Conservation (phyloP, 2,329 filamentous ascomycete genomes). For the Pestalotiopsis sp. region DNA sequence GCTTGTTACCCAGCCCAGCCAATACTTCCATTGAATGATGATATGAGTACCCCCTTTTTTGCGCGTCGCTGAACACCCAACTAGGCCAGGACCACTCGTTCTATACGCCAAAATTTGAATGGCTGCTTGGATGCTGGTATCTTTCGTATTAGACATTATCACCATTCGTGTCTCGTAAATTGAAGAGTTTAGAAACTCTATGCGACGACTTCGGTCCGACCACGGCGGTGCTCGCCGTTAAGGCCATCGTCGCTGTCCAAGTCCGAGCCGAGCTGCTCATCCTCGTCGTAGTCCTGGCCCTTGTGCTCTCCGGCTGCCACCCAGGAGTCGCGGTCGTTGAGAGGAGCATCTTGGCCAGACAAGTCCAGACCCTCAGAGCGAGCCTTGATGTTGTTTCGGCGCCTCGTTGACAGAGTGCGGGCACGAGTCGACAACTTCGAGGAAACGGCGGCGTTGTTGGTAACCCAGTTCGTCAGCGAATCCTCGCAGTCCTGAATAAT, state of each 20-base stretch:
- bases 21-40: not conserved
- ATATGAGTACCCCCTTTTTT: not conserved
- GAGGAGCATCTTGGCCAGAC: constrained; percentile 77
- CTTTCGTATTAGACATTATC: constrained; percentile 12
- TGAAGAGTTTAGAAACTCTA: constrained; percentile 29
- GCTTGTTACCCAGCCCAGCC: not conserved
- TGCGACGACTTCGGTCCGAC: constrained; percentile 55
- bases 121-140: not conserved
- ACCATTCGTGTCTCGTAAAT: not conserved
- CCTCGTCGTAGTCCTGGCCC: constrained; percentile 60
- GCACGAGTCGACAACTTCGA: constrained; percentile 87
- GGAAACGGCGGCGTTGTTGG: constrained; percentile 83
- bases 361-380: constrained; percentile 78
- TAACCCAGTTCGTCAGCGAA: constrained; percentile 95
- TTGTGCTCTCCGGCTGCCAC: constrained; percentile 71
- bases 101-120: not conserved
- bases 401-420: constrained; percentile 84
- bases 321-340: constrained; percentile 84
- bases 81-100: not conserved
- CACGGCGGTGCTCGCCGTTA: constrained; percentile 60
- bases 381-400: constrained; percentile 70
- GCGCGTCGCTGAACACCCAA: not conserved
- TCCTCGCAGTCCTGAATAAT: constrained; percentile 99
- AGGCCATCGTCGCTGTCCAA: constrained; percentile 55
- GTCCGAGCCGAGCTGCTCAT: constrained; percentile 59